phyloP scores from a whole-genome alignment of 768 basidiomycete species.

The Tremella mesenterica region DNA sequence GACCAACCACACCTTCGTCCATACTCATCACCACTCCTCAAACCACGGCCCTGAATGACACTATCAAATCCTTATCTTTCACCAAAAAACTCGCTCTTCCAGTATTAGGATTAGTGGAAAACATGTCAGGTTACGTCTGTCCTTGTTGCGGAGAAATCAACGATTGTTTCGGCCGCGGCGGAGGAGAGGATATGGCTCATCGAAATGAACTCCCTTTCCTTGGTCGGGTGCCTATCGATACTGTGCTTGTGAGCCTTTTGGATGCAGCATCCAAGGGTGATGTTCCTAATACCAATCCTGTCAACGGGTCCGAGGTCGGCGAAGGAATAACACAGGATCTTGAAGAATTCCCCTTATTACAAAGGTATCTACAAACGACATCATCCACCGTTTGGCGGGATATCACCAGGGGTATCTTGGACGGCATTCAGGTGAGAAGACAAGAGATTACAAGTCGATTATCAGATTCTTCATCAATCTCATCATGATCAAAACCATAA shows the following conservation, averaged over 20 bases:
- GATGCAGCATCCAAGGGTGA: conserved; percentile 53
- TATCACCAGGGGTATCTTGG: conserved; percentile 48
- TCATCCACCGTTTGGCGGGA: conserved; percentile 60
- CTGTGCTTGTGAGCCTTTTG: conserved; percentile 73
- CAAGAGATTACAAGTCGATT: not conserved
- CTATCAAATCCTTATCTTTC: conserved; percentile 93
- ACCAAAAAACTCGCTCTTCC: conserved; percentile 77
- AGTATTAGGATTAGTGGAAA: conserved; percentile 86
- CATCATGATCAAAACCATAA: not conserved
- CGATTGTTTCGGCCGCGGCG: conserved; percentile 89
- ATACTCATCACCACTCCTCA: conserved; percentile 96
- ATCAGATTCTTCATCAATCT: not conserved
- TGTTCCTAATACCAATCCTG: conserved; percentile 13
- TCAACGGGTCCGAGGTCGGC: not conserved
- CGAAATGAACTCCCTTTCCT: conserved; percentile 67
- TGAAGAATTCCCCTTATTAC: conserved; percentile 51
- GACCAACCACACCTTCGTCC: conserved; percentile 56
- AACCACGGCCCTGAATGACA: conserved; percentile 88
- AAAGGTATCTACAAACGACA: conserved; percentile 59
- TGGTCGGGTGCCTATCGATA: conserved; percentile 86
- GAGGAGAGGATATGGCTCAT: conserved; percentile 78
- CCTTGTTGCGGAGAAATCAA: conserved; percentile 94
- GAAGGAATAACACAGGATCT: conserved; percentile 9
- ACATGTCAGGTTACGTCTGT: conserved; percentile 97
- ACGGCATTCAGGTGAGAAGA: conserved; percentile 11